phyloP scores from a whole-genome alignment of 441 rosid genomes.

The Erysimum pusillum region DNA sequence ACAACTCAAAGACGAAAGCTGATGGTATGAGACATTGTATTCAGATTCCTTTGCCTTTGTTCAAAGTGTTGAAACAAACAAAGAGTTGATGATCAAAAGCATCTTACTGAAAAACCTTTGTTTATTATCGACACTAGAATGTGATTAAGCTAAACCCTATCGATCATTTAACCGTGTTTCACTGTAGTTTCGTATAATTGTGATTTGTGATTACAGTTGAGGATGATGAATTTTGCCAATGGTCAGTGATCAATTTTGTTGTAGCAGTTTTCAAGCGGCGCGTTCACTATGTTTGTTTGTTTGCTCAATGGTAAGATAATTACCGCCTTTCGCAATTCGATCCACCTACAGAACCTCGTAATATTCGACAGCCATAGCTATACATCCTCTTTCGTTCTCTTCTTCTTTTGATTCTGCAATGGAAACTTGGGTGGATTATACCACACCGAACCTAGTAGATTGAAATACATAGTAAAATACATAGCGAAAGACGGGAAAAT shows the following conservation, averaged over 20 bases:
- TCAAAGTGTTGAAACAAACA: background rate
- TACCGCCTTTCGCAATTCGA: conserved; percentile 66
- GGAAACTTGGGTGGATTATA: background rate
- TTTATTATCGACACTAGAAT: background rate
- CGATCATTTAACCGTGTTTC: background rate
- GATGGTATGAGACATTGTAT: no score
- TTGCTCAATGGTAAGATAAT: no score
- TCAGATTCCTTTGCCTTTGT: background rate
- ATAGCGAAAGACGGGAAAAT: background rate
- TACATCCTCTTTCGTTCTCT: background rate
- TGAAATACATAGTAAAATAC: background rate
- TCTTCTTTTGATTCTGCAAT: conserved; percentile 21
- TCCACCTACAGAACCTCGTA: conserved; percentile 72
- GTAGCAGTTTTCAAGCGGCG: no score
- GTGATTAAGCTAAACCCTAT: background rate
- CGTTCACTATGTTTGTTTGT: background rate
- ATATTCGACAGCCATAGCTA: conserved; percentile 70
- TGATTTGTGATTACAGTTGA: no score
- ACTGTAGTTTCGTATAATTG: no score
- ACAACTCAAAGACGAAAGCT: no score
- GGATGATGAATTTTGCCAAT: no score
- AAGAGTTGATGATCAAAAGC: background rate
- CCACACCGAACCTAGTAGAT: background rate
- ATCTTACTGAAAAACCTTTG: background rate
- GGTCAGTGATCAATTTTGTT: no score